Conservation (phyloP, 108 stramenopile genomes). For the Bacterosira constricta region DNA sequence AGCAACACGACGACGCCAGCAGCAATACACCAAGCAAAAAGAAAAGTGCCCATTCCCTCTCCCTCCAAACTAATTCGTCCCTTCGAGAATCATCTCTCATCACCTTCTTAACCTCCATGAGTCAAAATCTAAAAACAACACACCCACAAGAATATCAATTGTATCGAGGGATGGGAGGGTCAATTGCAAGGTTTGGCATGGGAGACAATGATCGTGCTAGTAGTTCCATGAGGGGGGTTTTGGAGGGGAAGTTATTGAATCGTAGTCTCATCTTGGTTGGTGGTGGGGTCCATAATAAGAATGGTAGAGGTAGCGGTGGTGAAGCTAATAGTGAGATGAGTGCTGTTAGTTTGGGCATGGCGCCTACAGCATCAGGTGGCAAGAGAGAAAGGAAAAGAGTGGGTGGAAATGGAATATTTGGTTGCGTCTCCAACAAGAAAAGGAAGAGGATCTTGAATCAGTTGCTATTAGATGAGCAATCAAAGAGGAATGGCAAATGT, state of each 20-base stretch:
- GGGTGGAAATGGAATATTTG: constrained; percentile 46
- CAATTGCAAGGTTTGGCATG: constrained; percentile 16
- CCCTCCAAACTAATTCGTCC: constrained; percentile 29
- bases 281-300: constrained; percentile 18
- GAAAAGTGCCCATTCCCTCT: constrained; percentile 34
- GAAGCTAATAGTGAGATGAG: neutral
- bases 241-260: constrained; percentile 37
- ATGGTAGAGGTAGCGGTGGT: neutral
- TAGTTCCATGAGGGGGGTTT: neutral
- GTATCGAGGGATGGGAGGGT: constrained; percentile 21
- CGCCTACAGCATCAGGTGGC: neutral
- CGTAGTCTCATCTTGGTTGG: constrained; percentile 41
- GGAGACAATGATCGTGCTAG: constrained; percentile 19
- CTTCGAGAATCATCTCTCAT: constrained; percentile 36
- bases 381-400: constrained; percentile 35
- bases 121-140: constrained; percentile 17
- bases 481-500: neutral
- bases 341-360: neutral
- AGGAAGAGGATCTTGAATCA: constrained; percentile 25
- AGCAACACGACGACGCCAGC: neutral
- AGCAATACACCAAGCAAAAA: neutral
- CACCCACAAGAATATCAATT: constrained; percentile 15
- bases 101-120: constrained; percentile 12
- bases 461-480: neutral
- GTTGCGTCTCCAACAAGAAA: constrained; percentile 31